A percentile compares a stretch with the other conserved stretches of the same genome.
Evolutionary conservation across 805 yeast genomes (phyloP).

Genomic region (Saccharomycopsis olivae): DNA sequence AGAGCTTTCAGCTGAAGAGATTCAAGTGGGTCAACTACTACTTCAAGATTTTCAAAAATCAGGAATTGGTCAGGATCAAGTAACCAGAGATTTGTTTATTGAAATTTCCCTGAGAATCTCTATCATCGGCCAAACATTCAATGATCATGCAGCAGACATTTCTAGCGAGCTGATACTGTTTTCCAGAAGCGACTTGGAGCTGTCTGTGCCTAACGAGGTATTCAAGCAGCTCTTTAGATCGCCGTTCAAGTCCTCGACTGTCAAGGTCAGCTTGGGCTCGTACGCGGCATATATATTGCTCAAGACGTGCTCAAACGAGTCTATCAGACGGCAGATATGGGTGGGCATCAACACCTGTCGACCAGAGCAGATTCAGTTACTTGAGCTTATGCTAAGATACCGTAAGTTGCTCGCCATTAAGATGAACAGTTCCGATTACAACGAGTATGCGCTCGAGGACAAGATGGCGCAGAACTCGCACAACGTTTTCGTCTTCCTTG

Average conservation of each 20-base stretch:
- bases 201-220: slow-evolving; percentile 17
- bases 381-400: slow-evolving; percentile 50
- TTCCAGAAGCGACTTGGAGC: slow-evolving; percentile 23
- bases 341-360: slow-evolving; percentile 57
- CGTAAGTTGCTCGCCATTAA: slow-evolving; percentile 64
- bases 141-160: slow-evolving; percentile 33
- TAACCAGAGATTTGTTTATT: slow-evolving; percentile 60
- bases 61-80: slow-evolving; percentile 70
- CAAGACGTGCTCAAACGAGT: slow-evolving; percentile 42
- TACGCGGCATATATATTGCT: slow-evolving; percentile 56
- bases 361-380: slow-evolving; percentile 44
- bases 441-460: slow-evolving; percentile 74
- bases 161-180: slow-evolving; percentile 23
- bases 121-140: slow-evolving; percentile 67
- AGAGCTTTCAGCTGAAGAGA: slow-evolving; percentile 59
- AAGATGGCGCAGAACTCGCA: slow-evolving; percentile 83
- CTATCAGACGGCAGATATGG: slow-evolving; percentile 65
- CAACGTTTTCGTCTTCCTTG: slow-evolving; percentile 61
- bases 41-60: slow-evolving; percentile 82
- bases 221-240: slow-evolving; percentile 7
- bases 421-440: slow-evolving; percentile 59
- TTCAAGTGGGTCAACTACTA: slow-evolving; percentile 70
- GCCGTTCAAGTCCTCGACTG: slow-evolving; percentile 27
- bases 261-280: slow-evolving; percentile 50
- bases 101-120: slow-evolving; percentile 73